Base-by-base conservation (phyloP, 177 flowering plant species). In the Vitis hybrid region DNA sequence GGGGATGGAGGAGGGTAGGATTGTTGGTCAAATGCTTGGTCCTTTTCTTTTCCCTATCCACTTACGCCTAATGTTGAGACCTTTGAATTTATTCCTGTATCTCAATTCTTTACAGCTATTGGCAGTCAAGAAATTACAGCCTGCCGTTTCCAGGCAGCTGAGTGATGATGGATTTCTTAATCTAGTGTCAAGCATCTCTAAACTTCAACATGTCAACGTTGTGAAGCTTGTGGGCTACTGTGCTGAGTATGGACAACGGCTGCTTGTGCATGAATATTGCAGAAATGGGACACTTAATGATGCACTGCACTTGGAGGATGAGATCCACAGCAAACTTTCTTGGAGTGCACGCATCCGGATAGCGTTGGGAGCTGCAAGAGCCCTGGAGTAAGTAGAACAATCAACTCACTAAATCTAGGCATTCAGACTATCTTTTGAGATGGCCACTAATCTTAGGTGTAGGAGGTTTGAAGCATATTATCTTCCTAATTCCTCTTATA, bases 321-420 rank as follows among this genome's bases (percentile, higher is more conserved):
- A 83, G 65, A 67, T 83, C 50, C 83, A 80, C 34, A 83, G 63
- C 70, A 91, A 76, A 54, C 84, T 96, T 74, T 81, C 97, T 14
- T 96, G 99, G 99, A 82, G 85, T 78, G 74, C 73, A 12, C 93
- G 99, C 49, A 73, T 91, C 51, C 72, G 69, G 57, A 62, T 94
- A 69, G 97, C 97, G 12, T 90, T 96, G 69, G 95, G 90, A 79
- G 93, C 92, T 75, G 97, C 99, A 65, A 83, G 83, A 80, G 97
- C 97, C 69, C 79, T 96, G 32, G 93, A 91, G 99, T 96, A 83
- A 85, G 98, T 82, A 48, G 26, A 60, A n/a, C 51, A 14, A 68
- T 56, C 30, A 50, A 65, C 45, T 61, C 17, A 8, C 1, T 12
- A 34, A 56, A 26, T 51, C 18, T 19, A 17, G 34, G 15, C 68